phyloP scores from a whole-genome alignment of 208 protist species.

The Balamuthia mandrillaris region DNA sequence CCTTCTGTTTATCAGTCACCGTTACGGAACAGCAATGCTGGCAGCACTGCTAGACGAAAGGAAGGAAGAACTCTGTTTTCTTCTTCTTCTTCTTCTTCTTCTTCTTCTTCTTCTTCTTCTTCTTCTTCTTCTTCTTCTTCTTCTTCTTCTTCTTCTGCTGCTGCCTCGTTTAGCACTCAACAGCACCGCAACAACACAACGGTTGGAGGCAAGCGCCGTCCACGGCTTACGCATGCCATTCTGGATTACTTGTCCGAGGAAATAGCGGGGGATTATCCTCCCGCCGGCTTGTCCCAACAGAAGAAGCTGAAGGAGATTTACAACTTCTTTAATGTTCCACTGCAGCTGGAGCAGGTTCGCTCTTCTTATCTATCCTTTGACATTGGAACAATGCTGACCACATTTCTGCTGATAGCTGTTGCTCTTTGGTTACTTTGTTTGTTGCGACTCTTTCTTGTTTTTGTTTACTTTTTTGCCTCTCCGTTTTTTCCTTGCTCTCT shows the following conservation, averaged over 20 bases:
- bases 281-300: neutral
- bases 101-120: no score
- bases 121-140: no score
- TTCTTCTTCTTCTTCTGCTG: no score
- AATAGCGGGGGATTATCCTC: conserved; percentile 8
- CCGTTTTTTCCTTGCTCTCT: conserved; percentile 44
- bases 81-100: no score
- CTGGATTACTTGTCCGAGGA: conserved; percentile 14
- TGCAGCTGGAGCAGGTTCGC: conserved; percentile 12
- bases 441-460: conserved; percentile 66
- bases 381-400: neutral
- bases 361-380: neutral
- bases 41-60: no score
- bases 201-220: no score
- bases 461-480: conserved; percentile 68
- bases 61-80: no score
- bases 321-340: conserved; percentile 27
- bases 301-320: conserved; percentile 30
- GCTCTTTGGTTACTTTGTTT: conserved; percentile 66
- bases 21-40: no score
- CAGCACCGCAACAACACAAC: no score
- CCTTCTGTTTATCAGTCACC: no score
- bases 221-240: no score
- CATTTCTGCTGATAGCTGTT: conserved; percentile 40
- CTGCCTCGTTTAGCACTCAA: no score